Conservation (phyloP, 75 land plant genomes). For the Picea glauca region DNA sequence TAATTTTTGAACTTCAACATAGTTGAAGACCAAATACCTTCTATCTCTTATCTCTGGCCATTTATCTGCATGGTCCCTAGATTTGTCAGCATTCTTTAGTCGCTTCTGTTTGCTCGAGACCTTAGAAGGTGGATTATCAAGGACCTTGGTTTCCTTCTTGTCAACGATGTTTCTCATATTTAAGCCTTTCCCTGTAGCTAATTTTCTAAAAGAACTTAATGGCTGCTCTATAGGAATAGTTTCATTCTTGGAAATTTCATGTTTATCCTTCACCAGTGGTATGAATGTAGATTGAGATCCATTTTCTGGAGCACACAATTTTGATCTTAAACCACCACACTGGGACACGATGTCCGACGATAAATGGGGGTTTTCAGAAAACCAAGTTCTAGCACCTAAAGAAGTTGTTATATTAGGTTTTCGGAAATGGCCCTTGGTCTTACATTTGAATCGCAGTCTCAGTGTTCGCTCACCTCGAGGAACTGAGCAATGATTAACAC, state of each 20-base stretch:
- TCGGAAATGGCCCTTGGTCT: neutral
- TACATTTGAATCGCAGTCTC: slow-evolving; percentile 14
- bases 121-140: neutral
- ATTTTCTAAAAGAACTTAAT: slow-evolving; percentile 1
- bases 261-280: neutral
- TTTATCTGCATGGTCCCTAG: neutral
- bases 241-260: neutral
- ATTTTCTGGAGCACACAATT: neutral
- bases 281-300: slow-evolving; percentile 1
- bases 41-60: neutral
- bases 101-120: slow-evolving; percentile 1
- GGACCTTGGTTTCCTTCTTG: neutral
- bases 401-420: slow-evolving; percentile 5
- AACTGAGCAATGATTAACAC: slow-evolving; percentile 2
- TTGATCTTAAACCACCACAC: neutral
- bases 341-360: neutral
- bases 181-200: neutral
- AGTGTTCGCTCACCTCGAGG: slow-evolving; percentile 30
- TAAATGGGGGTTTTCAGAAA: neutral
- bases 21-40: slow-evolving; percentile 5
- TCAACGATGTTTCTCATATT: neutral
- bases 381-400: neutral
- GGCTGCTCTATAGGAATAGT: neutral
- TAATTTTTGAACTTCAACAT: neutral
- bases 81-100: neutral